These are phyloP conservation scores for Aspergillus ochraceus DNA, from an alignment of 2,329 filamentous ascomycete species.

Conservation along the genomic window DNA sequence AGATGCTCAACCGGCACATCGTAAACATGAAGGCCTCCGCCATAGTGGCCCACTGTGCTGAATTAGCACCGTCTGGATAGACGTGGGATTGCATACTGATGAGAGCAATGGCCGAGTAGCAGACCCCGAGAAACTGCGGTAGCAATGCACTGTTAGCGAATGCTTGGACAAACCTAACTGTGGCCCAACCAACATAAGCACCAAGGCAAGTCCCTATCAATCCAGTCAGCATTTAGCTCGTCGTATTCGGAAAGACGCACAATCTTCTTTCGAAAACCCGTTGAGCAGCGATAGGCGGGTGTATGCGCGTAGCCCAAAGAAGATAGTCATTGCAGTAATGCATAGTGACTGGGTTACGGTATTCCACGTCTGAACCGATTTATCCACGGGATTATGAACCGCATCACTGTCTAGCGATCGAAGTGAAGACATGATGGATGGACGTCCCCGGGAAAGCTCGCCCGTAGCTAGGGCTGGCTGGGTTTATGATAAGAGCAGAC, in stretches of 20 bases:
- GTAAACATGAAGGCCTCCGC: slow-evolving; percentile 38
- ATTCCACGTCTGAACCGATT: slow-evolving; percentile 27
- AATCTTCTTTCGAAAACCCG: slow-evolving; percentile 27
- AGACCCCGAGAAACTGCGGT: slow-evolving; percentile 20
- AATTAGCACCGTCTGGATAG: slow-evolving; percentile 10
- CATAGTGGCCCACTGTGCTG: slow-evolving; percentile 31
- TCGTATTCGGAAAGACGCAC: slow-evolving; percentile 16
- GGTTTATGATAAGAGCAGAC: not conserved
- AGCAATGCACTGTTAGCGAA: not conserved
- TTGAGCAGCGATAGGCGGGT: slow-evolving; percentile 24
- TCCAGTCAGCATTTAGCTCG: not conserved
- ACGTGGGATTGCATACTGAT: slow-evolving; percentile 18
- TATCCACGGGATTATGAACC: slow-evolving; percentile 13
- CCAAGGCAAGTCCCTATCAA: slow-evolving; percentile 18
- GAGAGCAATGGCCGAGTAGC: slow-evolving; percentile 24
- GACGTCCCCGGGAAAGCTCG: not conserved
- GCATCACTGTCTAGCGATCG: slow-evolving; percentile 10
- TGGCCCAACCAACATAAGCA: slow-evolving; percentile 14
- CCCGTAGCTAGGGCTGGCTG: not conserved
- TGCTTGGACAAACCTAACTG: not conserved
- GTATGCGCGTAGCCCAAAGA: slow-evolving; percentile 26
- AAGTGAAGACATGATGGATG: slow-evolving; percentile 5
- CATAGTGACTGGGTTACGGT: slow-evolving; percentile 28
- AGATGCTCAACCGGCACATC: slow-evolving; percentile 33
- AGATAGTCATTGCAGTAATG: slow-evolving; percentile 26